Evolutionary conservation across 1,139 yeast species (phyloP).

Genomic region (Meyerozyma carpophila): DNA sequence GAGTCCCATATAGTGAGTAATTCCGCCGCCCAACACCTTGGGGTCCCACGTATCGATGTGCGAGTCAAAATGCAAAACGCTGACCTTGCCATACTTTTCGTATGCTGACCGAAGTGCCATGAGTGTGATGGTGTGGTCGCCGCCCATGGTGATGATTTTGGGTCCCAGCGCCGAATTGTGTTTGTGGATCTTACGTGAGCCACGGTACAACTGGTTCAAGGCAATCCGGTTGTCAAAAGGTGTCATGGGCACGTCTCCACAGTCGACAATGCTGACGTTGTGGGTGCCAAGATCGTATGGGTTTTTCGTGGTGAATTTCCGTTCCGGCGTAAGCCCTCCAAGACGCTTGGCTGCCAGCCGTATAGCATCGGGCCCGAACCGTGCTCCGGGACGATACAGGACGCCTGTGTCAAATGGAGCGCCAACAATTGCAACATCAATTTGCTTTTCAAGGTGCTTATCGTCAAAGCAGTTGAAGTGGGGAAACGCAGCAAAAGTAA

Average conservation of each 20-base stretch:
- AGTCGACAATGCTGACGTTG: constrained; percentile 38
- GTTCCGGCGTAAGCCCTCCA: constrained; percentile 27
- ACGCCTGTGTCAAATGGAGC: constrained; percentile 52
- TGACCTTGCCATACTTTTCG: constrained; percentile 38
- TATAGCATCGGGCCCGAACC: constrained; percentile 47
- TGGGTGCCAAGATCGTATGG: constrained; percentile 19
- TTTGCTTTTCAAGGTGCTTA: constrained; percentile 3
- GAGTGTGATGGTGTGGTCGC: constrained; percentile 52
- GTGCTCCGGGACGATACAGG: constrained; percentile 44
- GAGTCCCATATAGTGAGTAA: constrained; percentile 45
- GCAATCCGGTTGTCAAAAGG: constrained; percentile 53
- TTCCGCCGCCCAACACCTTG: constrained; percentile 46
- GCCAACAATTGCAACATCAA: constrained; percentile 46
- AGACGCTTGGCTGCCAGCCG: constrained; percentile 36
- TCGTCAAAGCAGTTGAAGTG: constrained; percentile 10
- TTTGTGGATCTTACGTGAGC: constrained; percentile 41
- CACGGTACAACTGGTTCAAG: constrained; percentile 48
- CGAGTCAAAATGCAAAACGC: constrained; percentile 54
- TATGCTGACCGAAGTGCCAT: constrained; percentile 46
- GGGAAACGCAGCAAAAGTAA: constrained; percentile 10
- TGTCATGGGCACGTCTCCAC: constrained; percentile 54
- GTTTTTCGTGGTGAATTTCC: constrained; percentile 2
- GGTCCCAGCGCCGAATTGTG: constrained; percentile 20
- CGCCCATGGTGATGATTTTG: constrained; percentile 48
- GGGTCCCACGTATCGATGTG: constrained; percentile 64